A percentile compares a stretch with the other conserved stretches of the same genome.
Evolutionary conservation across 352 stramenopile species (phyloP).

Genomic region (Globisporangium solare): DNA sequence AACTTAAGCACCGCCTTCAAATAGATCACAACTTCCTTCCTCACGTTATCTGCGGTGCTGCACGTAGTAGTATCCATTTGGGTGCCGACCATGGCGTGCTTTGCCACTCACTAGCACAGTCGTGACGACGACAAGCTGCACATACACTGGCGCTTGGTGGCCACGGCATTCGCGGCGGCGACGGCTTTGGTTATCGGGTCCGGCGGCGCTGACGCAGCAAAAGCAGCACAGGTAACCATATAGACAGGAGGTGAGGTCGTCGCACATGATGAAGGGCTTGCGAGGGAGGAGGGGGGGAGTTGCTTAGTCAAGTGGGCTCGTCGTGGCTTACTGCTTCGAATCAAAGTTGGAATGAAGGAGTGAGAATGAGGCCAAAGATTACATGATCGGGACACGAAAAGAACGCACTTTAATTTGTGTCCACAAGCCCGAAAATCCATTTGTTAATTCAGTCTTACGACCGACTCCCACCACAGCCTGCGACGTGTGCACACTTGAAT

Average conservation of each 20-base stretch:
- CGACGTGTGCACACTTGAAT: constrained; percentile 16
- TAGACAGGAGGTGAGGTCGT: constrained; percentile 30
- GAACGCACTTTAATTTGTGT: too few species aligned
- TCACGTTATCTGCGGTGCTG: background rate
- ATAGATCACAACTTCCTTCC: too few species aligned
- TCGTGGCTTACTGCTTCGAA: too few species aligned
- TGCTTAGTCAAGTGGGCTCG: background rate
- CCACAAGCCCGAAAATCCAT: too few species aligned
- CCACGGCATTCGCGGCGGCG: constrained; percentile 1
- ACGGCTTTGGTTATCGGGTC: constrained; percentile 15
- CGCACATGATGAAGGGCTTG: constrained; percentile 13
- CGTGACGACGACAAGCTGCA: constrained; percentile 30
- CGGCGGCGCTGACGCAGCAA: constrained; percentile 14
- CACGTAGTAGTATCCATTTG: constrained; percentile 15
- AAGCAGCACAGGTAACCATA: constrained; percentile 22
- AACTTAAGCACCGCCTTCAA: too few species aligned
- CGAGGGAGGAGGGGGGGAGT: background rate
- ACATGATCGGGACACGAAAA: constrained; percentile 10
- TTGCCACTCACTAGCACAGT: background rate
- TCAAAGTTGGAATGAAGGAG: too few species aligned
- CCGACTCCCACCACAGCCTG: too few species aligned
- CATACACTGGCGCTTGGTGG: constrained; percentile 21
- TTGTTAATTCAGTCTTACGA: background rate
- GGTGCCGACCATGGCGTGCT: background rate
- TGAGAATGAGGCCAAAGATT: too few species aligned